These are phyloP conservation scores for Metschnikowia shivogae DNA, from an alignment of 805 yeast genomes.

Conservation along the genomic window DNA sequence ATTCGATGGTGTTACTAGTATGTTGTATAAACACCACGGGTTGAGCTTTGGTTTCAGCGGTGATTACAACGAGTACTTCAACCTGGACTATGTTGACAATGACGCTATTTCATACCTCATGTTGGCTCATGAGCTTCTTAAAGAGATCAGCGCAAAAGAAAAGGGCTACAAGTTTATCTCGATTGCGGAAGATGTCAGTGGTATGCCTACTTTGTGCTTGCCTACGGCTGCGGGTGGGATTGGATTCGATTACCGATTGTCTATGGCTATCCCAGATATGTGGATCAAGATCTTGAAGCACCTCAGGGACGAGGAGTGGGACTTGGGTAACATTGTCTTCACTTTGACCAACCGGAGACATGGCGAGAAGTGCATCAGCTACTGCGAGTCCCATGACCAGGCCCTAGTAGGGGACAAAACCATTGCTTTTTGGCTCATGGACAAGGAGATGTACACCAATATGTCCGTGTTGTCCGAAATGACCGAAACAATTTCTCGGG, in stretches of 20 bases:
- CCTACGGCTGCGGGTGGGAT: slow-evolving; percentile 76
- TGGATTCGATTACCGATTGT: slow-evolving; percentile 89
- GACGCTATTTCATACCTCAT: slow-evolving; percentile 85
- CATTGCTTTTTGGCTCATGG: slow-evolving; percentile 97
- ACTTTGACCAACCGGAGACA: slow-evolving; percentile 86
- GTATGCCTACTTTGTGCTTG: slow-evolving; percentile 92
- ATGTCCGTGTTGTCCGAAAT: slow-evolving; percentile 76
- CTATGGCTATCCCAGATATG: slow-evolving; percentile 99
- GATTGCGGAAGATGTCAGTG: slow-evolving; percentile 95
- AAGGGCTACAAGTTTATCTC: slow-evolving; percentile 50
- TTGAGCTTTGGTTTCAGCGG: slow-evolving; percentile 88
- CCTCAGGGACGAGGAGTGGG: slow-evolving; percentile 84
- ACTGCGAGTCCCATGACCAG: slow-evolving; percentile 95
- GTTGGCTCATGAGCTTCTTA: slow-evolving; percentile 81
- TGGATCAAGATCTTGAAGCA: slow-evolving; percentile 95
- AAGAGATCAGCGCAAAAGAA: slow-evolving; percentile 42
- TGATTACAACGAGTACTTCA: slow-evolving; percentile 85
- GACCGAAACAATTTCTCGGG: slow-evolving; percentile 81
- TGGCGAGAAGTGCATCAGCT: slow-evolving; percentile 83
- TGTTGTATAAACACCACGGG: slow-evolving; percentile 92
- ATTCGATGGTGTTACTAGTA: slow-evolving; percentile 94
- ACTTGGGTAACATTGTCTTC: slow-evolving; percentile 70
- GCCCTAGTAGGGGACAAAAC: slow-evolving; percentile 97
- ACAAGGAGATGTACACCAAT: slow-evolving; percentile 94
- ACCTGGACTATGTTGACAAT: slow-evolving; percentile 71